Base-by-base conservation (phyloP, 139 green algal species). In the Chara braunii region DNA sequence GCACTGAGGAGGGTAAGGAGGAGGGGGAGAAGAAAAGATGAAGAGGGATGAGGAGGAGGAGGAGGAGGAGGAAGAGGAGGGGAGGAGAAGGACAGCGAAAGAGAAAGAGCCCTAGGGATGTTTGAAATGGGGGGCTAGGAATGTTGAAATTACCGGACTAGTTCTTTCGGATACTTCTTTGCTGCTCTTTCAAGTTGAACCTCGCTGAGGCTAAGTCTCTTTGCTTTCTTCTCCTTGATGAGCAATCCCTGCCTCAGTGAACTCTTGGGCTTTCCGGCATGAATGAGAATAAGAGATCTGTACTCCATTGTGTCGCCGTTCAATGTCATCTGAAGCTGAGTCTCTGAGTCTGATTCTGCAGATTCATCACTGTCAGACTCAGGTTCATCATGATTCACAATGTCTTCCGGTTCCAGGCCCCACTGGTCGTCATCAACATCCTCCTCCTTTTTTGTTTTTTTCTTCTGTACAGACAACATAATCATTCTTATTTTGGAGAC, bases 191-290 rank as follows among this genome's bases (percentile, higher is more conserved):
- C 24, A 7, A 72, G 51, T 54, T 72, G 51, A 24, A 33, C 37
- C 31, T 72, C 63, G 5, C n/a, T 72, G 23, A 72, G 51, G 1
- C 57, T 72, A 30, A 72, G 29, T 24, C 63, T 35, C 0, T 68
- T 68, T 28, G 40, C 61, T 12, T 24, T 24, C 32, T 22, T 3
- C 4, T 18, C 9, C 44, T 22, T 50, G 51, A 43, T 32, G 48
- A 35, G 31, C 18, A 70, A 32, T 14, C 31, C 50, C 18, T 48
- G 32, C 32, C 26, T 32, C 45, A 70, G 30, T 28, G 24, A 36
- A 3, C 6, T 32, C 34, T 26, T 59, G 33, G 55, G 35, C 35
- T 52, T 50, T 2, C 63, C 63, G 32, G 53, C 53, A 12, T 24
- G 51, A 44, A 72, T 72, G 26, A 54, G 33, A 37, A 72, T 72